Evolutionary conservation across 495 filamentous ascomycete species (phyloP), one percentile per base, ranked within the genome.

Genomic region (Penicillium cinerascens): DNA sequence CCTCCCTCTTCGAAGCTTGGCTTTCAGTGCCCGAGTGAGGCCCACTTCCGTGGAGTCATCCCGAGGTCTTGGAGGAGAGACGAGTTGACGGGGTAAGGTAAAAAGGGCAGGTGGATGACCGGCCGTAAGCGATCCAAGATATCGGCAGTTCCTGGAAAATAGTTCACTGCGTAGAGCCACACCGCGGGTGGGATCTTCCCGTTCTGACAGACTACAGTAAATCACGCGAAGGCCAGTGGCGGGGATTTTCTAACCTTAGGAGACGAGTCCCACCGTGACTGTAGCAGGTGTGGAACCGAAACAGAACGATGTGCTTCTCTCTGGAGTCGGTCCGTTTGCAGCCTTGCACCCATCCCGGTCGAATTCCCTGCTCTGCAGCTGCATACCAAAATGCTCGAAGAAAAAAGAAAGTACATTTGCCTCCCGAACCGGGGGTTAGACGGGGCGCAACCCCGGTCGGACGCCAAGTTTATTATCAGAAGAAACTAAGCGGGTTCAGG

Each of bases 151-250:
- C 55, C 39, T 16, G 20, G 20, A 13, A 20, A 16, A 29, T 26
- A 29, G 26, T 29, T 29, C 11, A 29, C 5, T 6, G 26, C 11
- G 11, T 2, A 29, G 26, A 29, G 26, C n/a, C n/a, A 29, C 26
- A 25, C 17, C n/a, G 13, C 3, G 18, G 49, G 46, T 43, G 27
- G 44, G 52, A 62, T 62, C 56, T 42, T 59, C 52, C 58, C 54
- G 44, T 50, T 50, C 6, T 58, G 59, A 53, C 55, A 55, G 52
- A 21, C 52, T 52, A n/a, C n/a, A n/a, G n/a, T n/a, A 44, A 53
- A 56, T 60, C 58, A 47, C 49, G 49, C 52, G 52, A 54, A 52
- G 49, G 56, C 37, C 37, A 17, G 37, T 56, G 54, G 48, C 49
- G 48, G 36, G n/a, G 36, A n/a, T 18, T 39, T 39, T 18, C 37